Evolutionary conservation across 2,329 filamentous ascomycete genomes (phyloP), one percentile per base, ranked within the genome.

Genomic region (Penicillium sp.): DNA sequence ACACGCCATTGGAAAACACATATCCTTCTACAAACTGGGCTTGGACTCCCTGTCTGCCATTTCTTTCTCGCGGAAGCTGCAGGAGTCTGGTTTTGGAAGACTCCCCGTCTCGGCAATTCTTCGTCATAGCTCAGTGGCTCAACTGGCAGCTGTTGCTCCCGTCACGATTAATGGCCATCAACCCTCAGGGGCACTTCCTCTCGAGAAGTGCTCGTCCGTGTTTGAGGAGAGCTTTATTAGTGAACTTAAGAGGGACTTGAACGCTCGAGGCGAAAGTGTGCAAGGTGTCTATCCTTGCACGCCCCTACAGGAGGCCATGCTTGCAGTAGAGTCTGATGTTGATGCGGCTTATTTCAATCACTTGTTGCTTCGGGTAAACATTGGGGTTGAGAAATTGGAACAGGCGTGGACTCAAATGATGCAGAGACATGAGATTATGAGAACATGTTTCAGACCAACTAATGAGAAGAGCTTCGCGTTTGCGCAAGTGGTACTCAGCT

Each of bases 41-140:
- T 73, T 97, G 6, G 92, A 96, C 70, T 96, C 92, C 0, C 86
- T 96, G 27, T 89, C 88, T 7, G 91, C 90, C 0, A 96, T 96
- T 62, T 78, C 83, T 0, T 75, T 96, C 9, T 84, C 89, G 0
- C 85, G 82, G 55, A 69, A 73, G 16, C 71, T 96, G 0, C 81
- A 82, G 53, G 66, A 75, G 2, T 61, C 69, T 0, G 73, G 85
- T 1, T 70, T 78, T 1, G 75, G 67, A 6, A 78, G 82, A 24
- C 70, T 92, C 2, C 79, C 89, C 11, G 85, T 96, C 7, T 92
- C 90, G 0, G 75, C 81, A 1, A 83, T 96, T 22, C 77, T 96
- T n/a, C 85, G 83, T 50, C 83, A 90, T 60, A 78, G 88, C 6
- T 90, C 83, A 2, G 77, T 93, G n/a, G 79, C 83, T 0, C 84